Evolutionary conservation across 495 filamentous ascomycete genomes (phyloP).

Genomic region (Parachaetomium inaequale): DNA sequence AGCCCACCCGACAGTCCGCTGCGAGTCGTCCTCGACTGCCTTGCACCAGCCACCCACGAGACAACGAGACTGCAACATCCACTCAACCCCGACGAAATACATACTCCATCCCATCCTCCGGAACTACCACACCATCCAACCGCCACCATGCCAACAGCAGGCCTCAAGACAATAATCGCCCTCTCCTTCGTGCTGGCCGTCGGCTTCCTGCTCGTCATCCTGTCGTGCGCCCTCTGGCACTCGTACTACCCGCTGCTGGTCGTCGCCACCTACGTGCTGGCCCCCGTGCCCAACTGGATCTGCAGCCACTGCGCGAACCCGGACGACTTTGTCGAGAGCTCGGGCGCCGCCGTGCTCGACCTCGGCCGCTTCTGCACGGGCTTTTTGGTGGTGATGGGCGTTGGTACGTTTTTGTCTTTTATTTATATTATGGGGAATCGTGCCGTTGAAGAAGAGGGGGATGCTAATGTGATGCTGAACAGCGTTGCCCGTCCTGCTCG

Average conservation of each 20-base stretch:
- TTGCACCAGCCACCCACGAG: background rate
- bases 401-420: slow-evolving; percentile 61
- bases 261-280: slow-evolving; percentile 90
- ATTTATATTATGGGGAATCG: background rate
- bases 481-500: slow-evolving; percentile 91
- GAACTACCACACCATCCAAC: background rate
- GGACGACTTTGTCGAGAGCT: slow-evolving; percentile 94
- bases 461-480: slow-evolving; percentile 20
- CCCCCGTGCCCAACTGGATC: slow-evolving; percentile 94
- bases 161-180: slow-evolving; percentile 96
- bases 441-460: background rate
- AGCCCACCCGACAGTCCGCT: background rate
- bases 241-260: slow-evolving; percentile 92
- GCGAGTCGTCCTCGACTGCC: background rate
- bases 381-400: slow-evolving; percentile 95
- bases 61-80: background rate
- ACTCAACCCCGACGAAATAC: background rate
- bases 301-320: slow-evolving; percentile 81
- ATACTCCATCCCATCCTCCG: background rate
- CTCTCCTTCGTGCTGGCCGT: slow-evolving; percentile 99
- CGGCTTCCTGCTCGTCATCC: slow-evolving; percentile 97
- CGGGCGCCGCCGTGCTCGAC: slow-evolving; percentile 75
- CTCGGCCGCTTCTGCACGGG: slow-evolving; percentile 93
- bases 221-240: slow-evolving; percentile 89
- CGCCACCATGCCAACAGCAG: slow-evolving; percentile 70